Evolutionary conservation across 2,329 filamentous ascomycete genomes (phyloP).

Genomic region (Exophiala lecanii-corni): DNA sequence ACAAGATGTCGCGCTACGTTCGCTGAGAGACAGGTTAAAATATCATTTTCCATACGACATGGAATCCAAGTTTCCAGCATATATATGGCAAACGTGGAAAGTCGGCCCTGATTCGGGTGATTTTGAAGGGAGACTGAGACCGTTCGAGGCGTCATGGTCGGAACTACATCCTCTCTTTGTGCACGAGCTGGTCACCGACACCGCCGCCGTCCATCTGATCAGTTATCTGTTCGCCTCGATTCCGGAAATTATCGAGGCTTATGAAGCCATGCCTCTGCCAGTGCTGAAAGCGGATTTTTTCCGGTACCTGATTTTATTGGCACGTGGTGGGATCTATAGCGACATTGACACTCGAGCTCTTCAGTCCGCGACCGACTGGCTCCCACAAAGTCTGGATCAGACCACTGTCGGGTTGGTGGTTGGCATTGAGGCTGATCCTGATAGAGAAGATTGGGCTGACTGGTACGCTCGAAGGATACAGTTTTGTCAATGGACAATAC

Average conservation of each 20-base stretch:
- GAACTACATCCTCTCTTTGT: constrained; percentile 83
- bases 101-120: constrained; percentile 69
- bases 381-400: constrained; percentile 71
- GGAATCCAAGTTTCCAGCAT: constrained; percentile 83
- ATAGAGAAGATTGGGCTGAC: constrained; percentile 83
- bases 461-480: constrained; percentile 97
- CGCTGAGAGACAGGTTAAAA: constrained; percentile 72
- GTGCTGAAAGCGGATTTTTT: constrained; percentile 78
- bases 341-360: constrained; percentile 90
- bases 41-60: constrained; percentile 95
- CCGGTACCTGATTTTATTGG: constrained; percentile 68
- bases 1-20: constrained; percentile 66
- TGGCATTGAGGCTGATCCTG: constrained; percentile 94
- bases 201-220: constrained; percentile 74
- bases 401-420: constrained; percentile 79
- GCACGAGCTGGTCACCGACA: constrained; percentile 94
- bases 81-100: constrained; percentile 99
- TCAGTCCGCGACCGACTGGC: constrained; percentile 79
- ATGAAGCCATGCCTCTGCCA: constrained; percentile 65
- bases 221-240: constrained; percentile 79
- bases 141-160: constrained; percentile 85
- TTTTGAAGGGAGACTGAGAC: constrained; percentile 70
- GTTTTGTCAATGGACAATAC: constrained; percentile 99
- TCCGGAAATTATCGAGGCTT: constrained; percentile 74
- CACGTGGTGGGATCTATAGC: constrained; percentile 76